A percentile compares a stretch with the other conserved stretches of the same genome.
phyloP scores from a whole-genome alignment of 371 early-diverging fungal genomes.

The Chytridium lagenaria region DNA sequence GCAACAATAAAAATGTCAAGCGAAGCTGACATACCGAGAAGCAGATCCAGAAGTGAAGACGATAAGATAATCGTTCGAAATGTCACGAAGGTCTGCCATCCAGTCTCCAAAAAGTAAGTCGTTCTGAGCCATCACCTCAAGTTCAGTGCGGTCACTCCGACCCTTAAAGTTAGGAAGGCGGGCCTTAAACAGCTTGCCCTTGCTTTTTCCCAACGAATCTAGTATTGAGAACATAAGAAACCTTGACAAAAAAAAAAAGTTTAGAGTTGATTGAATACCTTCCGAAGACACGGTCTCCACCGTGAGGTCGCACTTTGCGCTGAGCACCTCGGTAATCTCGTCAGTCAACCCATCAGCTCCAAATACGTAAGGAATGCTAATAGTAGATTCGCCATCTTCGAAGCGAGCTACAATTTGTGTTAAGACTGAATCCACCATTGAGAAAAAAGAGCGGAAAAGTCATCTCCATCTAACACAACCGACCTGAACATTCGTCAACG shows the following conservation, averaged over 20 bases:
- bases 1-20: too few relatives aligned
- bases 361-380: constrained; percentile 25
- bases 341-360: constrained; percentile 18
- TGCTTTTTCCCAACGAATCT: not conserved
- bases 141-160: not conserved
- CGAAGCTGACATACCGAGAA: not conserved
- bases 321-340: not conserved
- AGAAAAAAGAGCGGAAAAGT: too few relatives aligned
- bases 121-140: not conserved
- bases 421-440: too few relatives aligned
- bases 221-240: not conserved
- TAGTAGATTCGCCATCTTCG: constrained; percentile 14
- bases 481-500: constrained; percentile 23
- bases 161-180: not conserved
- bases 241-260: not conserved
- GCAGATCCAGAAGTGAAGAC: constrained; percentile 29
- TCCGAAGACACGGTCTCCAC: not conserved
- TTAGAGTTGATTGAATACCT: constrained; percentile 3
- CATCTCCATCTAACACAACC: too few relatives aligned
- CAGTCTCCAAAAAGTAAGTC: not conserved
- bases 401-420: constrained; percentile 8
- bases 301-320: not conserved
- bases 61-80: constrained; percentile 16
- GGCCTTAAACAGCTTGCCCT: not conserved
- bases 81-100: not conserved